These are phyloP conservation scores for Rosa persica DNA, from an alignment of 306 rosid species.

Conservation along the genomic window DNA sequence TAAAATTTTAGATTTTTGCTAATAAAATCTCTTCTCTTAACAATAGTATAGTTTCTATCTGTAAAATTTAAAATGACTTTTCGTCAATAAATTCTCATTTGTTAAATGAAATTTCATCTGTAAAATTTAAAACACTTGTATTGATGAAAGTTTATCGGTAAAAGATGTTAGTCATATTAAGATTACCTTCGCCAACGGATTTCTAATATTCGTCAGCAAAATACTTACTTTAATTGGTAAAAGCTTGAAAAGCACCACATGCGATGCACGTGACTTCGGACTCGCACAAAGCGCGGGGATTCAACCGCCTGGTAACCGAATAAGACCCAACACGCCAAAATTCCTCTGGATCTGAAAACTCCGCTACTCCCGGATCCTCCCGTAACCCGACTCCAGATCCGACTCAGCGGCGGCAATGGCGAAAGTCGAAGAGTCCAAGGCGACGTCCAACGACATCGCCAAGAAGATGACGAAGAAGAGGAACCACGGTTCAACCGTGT, in stretches of 20 bases:
- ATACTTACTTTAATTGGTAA: background rate
- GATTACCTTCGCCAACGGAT: no score
- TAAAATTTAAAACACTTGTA: no score
- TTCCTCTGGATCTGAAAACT: background rate
- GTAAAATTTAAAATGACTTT: no score
- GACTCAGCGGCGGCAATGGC: conserved; percentile 43
- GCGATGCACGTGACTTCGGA: background rate
- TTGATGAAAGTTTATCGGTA: no score
- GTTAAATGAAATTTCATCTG: no score
- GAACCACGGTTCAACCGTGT: conserved; percentile 56
- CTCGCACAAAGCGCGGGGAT: background rate
- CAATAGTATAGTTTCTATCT: no score
- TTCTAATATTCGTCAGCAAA: no score
- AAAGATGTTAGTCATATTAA: no score
- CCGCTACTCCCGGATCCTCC: background rate
- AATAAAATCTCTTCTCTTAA: no score
- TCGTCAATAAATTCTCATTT: no score
- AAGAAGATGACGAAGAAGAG: conserved; percentile 32
- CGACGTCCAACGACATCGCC: background rate
- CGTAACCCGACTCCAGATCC: background rate
- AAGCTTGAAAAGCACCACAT: background rate
- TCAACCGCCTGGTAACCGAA: background rate
- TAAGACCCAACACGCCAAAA: background rate
- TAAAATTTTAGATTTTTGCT: no score
- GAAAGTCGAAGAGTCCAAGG: conserved; percentile 35